These are phyloP conservation scores for Solanum peruvianum DNA, from an alignment of 257 asterid species.

Conservation along the genomic window DNA sequence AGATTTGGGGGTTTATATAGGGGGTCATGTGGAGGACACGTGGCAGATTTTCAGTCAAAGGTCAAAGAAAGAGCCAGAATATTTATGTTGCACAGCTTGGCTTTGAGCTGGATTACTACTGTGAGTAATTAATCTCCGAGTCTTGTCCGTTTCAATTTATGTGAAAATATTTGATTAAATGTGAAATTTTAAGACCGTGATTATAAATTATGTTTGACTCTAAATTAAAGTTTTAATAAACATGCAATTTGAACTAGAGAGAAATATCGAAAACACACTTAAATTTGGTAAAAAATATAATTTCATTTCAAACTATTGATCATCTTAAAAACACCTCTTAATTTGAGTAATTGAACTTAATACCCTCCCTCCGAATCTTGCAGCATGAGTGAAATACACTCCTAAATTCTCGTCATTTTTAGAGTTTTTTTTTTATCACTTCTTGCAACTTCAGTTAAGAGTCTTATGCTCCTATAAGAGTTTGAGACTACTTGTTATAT, in stretches of 20 bases:
- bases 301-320: too few species aligned
- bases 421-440: too few species aligned
- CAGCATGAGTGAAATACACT: fast-evolving
- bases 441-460: background rate
- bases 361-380: too few species aligned
- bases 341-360: background rate
- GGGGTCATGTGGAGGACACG: background rate
- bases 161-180: background rate
- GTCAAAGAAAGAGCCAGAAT: background rate
- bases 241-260: too few species aligned
- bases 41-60: background rate
- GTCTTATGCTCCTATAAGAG: too few species aligned
- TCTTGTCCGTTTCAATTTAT: background rate
- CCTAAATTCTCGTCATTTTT: too few species aligned
- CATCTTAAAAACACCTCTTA: too few species aligned
- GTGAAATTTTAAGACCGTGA: fast-evolving
- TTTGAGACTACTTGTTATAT: too few species aligned
- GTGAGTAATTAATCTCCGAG: background rate
- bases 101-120: background rate
- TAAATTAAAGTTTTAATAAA: too few species aligned
- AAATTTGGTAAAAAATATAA: fast-evolving
- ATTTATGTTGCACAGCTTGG: background rate
- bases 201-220: background rate
- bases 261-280: fast-evolving
- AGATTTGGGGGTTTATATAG: background rate